Conservation (phyloP, 2,329 filamentous ascomycete species). For the Claviceps digitariae region DNA sequence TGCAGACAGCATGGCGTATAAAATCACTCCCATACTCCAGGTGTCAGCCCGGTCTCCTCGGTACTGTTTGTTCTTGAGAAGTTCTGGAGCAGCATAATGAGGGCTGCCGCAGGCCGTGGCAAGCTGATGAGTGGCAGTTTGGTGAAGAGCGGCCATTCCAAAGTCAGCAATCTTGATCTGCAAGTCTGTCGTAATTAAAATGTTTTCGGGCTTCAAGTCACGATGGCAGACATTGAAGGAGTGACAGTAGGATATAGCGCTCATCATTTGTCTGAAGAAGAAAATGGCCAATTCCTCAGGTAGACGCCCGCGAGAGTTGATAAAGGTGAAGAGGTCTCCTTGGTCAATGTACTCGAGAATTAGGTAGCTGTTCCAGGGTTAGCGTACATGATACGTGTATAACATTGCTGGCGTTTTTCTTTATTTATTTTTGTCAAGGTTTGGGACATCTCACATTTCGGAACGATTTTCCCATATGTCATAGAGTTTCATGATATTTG, state of each 20-base stretch:
- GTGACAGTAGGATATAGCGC: slow-evolving; percentile 84
- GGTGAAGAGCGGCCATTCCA: slow-evolving; percentile 86
- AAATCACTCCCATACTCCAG: slow-evolving; percentile 84
- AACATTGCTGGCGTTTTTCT: too few relatives aligned
- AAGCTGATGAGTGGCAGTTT: slow-evolving; percentile 64
- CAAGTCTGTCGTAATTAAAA: slow-evolving; percentile 62
- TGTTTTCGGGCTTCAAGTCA: slow-evolving; percentile 95
- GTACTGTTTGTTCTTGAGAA: slow-evolving; percentile 66
- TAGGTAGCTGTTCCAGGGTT: slow-evolving; percentile 54
- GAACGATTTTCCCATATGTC: slow-evolving; percentile 97
- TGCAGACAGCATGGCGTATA: slow-evolving; percentile 78
- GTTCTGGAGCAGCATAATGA: slow-evolving; percentile 89
- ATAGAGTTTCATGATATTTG: slow-evolving; percentile 84
- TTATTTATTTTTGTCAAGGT: too few relatives aligned
- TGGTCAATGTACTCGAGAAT: slow-evolving; percentile 82
- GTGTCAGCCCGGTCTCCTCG: slow-evolving; percentile 79
- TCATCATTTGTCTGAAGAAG: slow-evolving; percentile 88
- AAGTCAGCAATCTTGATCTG: slow-evolving; percentile 94
- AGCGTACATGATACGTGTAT: slow-evolving; percentile 1
- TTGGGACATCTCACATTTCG: slow-evolving; percentile 57
- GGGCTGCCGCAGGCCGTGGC: slow-evolving; percentile 90
- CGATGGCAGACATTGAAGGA: slow-evolving; percentile 91
- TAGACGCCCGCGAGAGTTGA: slow-evolving; percentile 60
- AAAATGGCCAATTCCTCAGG: slow-evolving; percentile 67
- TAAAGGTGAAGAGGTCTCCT: slow-evolving; percentile 74